phyloP scores from a whole-genome alignment of 179 eudicot species.

The Corrigiola litoralis region DNA sequence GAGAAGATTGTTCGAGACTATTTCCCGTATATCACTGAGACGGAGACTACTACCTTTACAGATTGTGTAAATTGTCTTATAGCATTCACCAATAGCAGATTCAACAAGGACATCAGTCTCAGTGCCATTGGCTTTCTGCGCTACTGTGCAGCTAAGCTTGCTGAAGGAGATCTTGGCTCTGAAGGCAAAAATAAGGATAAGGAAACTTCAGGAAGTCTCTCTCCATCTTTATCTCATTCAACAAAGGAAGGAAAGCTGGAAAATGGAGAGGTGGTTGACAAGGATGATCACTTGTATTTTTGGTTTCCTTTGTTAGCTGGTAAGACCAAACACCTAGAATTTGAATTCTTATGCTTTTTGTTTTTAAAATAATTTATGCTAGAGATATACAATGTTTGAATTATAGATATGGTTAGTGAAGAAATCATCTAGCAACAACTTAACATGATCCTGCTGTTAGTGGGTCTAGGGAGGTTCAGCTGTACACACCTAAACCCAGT shows the following conservation, averaged over 20 bases:
- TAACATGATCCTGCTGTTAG: too few relatives aligned
- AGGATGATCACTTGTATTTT: constrained; percentile 82
- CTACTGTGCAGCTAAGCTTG: constrained; percentile 94
- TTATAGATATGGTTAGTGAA: too few relatives aligned
- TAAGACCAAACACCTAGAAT: constrained; percentile 32
- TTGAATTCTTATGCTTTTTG: neutral
- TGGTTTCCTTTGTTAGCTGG: constrained; percentile 99
- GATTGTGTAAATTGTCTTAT: constrained; percentile 95
- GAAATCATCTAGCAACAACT: too few relatives aligned
- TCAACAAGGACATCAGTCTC: constrained; percentile 87
- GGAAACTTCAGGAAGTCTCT: constrained; percentile 51
- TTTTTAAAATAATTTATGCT: neutral
- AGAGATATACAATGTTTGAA: too few relatives aligned
- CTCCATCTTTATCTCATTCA: constrained; percentile 48
- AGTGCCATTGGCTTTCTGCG: constrained; percentile 95
- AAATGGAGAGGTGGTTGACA: constrained; percentile 53
- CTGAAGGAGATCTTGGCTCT: constrained; percentile 85
- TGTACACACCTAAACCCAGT: too few relatives aligned
- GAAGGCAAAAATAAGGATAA: constrained; percentile 44
- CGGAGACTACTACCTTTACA: constrained; percentile 98
- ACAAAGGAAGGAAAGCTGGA: constrained; percentile 56
- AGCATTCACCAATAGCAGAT: constrained; percentile 93
- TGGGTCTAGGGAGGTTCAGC: too few relatives aligned
- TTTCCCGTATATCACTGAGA: constrained; percentile 93
- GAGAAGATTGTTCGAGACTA: constrained; percentile 95